Percentiles rank a stretch among this genome's conserved stretches.
phyloP scores from a whole-genome alignment of 192 early-diverging fungal genomes.

The Linnemannia elongata region DNA sequence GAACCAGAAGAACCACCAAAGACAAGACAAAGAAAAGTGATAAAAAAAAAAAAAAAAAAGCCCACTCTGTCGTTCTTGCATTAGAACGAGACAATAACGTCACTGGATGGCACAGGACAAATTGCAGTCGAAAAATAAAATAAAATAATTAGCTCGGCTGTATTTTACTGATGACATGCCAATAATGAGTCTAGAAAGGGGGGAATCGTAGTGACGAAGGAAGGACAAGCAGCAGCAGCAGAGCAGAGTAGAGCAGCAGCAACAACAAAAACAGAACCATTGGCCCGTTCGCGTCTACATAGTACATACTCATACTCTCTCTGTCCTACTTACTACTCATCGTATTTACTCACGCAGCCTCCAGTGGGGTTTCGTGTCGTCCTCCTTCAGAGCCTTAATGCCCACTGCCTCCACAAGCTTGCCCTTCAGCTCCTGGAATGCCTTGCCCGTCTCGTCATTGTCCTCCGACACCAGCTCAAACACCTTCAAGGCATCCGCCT shows the following conservation, averaged over 20 bases:
- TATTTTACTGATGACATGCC: neutral
- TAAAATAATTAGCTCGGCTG: no score
- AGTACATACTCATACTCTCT: neutral
- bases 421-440: slow-evolving; percentile 35
- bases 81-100: no score
- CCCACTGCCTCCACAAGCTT: slow-evolving; percentile 38
- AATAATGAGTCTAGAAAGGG: neutral
- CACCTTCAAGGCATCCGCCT: slow-evolving; percentile 43
- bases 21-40: no score
- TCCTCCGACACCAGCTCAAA: slow-evolving; percentile 51
- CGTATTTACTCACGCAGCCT: slow-evolving; percentile 31
- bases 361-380: slow-evolving; percentile 55
- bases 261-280: neutral
- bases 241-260: no score
- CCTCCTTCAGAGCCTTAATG: slow-evolving; percentile 45
- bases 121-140: no score
- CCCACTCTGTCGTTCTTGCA: no score
- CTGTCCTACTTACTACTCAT: neutral
- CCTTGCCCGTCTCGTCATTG: slow-evolving; percentile 47
- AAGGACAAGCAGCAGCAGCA: no score
- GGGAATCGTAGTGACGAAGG: no score
- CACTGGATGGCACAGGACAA: neutral
- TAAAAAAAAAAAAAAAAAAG: neutral
- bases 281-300: neutral
- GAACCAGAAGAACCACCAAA: no score